Conservation (phyloP, 2,329 filamentous ascomycete species). For the Fusarium marasasianum region DNA sequence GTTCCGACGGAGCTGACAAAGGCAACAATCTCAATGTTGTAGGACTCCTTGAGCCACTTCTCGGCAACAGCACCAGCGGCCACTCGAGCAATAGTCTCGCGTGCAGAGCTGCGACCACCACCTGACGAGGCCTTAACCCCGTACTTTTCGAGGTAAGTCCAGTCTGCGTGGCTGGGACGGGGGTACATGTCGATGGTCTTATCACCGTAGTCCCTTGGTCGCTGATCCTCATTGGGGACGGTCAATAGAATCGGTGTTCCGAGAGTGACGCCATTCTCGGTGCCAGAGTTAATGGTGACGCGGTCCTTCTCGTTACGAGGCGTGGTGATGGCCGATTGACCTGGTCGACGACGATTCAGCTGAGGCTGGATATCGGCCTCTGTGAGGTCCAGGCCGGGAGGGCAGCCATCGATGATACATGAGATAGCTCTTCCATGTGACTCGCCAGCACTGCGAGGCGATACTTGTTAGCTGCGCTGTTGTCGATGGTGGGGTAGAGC, state of each 20-base stretch:
- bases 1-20: slow-evolving; percentile 87
- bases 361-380: slow-evolving; percentile 93
- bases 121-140: slow-evolving; percentile 91
- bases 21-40: slow-evolving; percentile 90
- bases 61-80: slow-evolving; percentile 93
- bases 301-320: slow-evolving; percentile 92
- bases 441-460: slow-evolving; percentile 54
- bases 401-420: slow-evolving; percentile 93
- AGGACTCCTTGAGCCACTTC: slow-evolving; percentile 83
- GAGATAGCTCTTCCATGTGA: slow-evolving; percentile 93
- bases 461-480: background rate
- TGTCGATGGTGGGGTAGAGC: background rate
- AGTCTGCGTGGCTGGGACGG: slow-evolving; percentile 92
- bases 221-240: slow-evolving; percentile 91
- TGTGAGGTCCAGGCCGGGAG: slow-evolving; percentile 85
- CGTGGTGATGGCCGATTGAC: slow-evolving; percentile 89
- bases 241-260: slow-evolving; percentile 90
- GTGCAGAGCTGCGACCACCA: slow-evolving; percentile 88
- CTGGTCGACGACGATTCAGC: slow-evolving; percentile 88
- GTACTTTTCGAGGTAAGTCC: slow-evolving; percentile 97
- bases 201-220: slow-evolving; percentile 90
- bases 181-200: slow-evolving; percentile 93
- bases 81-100: slow-evolving; percentile 93
- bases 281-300: slow-evolving; percentile 92
- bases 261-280: slow-evolving; percentile 87